Evolutionary conservation across 2,329 filamentous ascomycete species (phyloP), one percentile per base, ranked within the genome.

Genomic region (Calonectria montana): DNA sequence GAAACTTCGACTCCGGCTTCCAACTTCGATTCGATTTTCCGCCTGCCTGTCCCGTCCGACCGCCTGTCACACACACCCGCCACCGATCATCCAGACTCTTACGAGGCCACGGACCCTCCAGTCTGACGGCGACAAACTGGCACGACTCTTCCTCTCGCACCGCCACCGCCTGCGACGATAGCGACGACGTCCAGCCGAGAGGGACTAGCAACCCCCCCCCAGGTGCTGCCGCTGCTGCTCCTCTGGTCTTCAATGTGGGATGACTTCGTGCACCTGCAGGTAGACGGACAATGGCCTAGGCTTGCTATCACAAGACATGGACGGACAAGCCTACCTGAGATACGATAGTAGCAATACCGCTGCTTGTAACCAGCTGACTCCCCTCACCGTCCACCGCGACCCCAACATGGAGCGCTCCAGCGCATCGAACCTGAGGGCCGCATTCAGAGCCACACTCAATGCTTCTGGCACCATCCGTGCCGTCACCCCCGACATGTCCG

Each of bases 401-500:
- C 75, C 78, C 70, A 79, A 73, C 53, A 80, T 83, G 77, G 83
- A 85, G 73, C 82, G 82, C 62, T 76, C 81, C 65, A 83, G 82
- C 70, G 80, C 80, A 55, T 78, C 79, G 64, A 83, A 81, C 72
- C 73, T 84, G 53, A 78, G 82, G 64, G 81, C 84, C 53, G 77
- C 81, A 66, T 82, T 82, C 73, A 78, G 82, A 67, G 73, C 79
- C 68, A 80, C 78, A 57, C 69, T 80, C 63, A 73, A 76, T 65
- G 72, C 79, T 65, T 83, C 85, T 75, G 79, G 81, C 74, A 89
- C 88, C 55, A 89, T 92, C 78, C 90, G 92, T 74, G 85, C 91
- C 69, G 91, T 94, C 74, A 94, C 92, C 73, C 92, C 92, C 75
- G 93, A 94, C 50, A 83, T 83, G 48, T 74, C 80, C 72, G 87